phyloP scores from a whole-genome alignment of 495 filamentous ascomycete genomes.

The Diplogelasinospora grovesii region DNA sequence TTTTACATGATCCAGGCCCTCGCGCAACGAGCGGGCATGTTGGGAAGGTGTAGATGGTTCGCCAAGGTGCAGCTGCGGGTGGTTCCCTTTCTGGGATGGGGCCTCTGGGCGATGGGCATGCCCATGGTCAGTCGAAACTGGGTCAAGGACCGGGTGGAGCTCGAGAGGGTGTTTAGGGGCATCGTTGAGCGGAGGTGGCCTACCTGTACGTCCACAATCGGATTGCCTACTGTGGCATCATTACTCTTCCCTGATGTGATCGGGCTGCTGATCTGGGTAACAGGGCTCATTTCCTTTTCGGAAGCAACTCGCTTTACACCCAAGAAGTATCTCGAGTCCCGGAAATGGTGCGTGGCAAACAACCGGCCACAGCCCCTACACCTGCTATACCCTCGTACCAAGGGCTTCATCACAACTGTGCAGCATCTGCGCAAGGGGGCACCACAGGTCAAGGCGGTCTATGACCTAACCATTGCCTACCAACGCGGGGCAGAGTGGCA shows the following conservation, averaged over 20 bases:
- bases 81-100: slow-evolving; percentile 55
- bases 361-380: slow-evolving; percentile 43
- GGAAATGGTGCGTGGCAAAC: slow-evolving; percentile 40
- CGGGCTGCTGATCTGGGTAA: slow-evolving; percentile 1
- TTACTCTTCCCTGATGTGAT: too few relatives aligned
- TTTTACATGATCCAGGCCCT: slow-evolving; percentile 56
- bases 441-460: slow-evolving; percentile 49
- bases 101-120: slow-evolving; percentile 56
- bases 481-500: slow-evolving; percentile 39
- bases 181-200: slow-evolving; percentile 42
- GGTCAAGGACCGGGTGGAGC: slow-evolving; percentile 45
- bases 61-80: slow-evolving; percentile 47
- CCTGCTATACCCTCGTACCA: slow-evolving; percentile 50
- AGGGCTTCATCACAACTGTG: slow-evolving; percentile 50
- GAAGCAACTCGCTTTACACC: slow-evolving; percentile 52
- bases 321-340: slow-evolving; percentile 43
- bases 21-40: slow-evolving; percentile 46
- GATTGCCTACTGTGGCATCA: too few relatives aligned
- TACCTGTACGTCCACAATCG: slow-evolving; percentile 47
- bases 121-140: slow-evolving; percentile 52
- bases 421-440: slow-evolving; percentile 45
- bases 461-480: slow-evolving; percentile 54
- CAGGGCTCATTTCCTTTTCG: slow-evolving; percentile 54
- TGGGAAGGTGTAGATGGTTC: slow-evolving; percentile 52
- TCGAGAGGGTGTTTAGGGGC: slow-evolving; percentile 46